Evolutionary conservation across 2,329 filamentous ascomycete genomes (phyloP).

Genomic region (Fusarium xylarioides): DNA sequence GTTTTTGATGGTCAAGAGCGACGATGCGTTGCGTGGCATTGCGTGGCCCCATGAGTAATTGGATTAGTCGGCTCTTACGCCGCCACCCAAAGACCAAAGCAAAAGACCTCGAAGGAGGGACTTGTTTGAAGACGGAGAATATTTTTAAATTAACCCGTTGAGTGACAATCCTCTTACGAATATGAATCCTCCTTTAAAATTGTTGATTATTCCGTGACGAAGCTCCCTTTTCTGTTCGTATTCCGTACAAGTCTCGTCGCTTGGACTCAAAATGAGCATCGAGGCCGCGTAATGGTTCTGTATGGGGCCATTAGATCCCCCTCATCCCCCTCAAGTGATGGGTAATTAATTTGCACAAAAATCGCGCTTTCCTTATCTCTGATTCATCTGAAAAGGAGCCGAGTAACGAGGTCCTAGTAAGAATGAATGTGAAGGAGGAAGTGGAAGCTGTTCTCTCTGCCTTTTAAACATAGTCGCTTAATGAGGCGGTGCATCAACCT

Average conservation of each 20-base stretch:
- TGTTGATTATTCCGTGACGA: background rate
- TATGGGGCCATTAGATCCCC: slow-evolving; percentile 16
- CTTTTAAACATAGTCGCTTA: slow-evolving; percentile 7
- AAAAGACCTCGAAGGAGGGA: background rate
- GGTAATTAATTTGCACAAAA: background rate
- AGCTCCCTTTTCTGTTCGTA: background rate
- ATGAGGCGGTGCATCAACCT: slow-evolving; percentile 23
- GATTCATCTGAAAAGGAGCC: background rate
- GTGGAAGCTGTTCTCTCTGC: background rate
- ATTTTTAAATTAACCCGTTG: background rate
- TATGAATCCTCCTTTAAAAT: background rate
- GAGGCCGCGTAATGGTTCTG: slow-evolving; percentile 27
- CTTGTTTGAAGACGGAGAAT: background rate
- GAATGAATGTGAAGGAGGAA: background rate
- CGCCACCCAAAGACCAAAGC: slow-evolving; percentile 27
- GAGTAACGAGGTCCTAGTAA: background rate
- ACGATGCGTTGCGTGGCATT: slow-evolving; percentile 40
- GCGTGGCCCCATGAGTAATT: slow-evolving; percentile 46
- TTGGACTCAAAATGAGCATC: slow-evolving; percentile 8
- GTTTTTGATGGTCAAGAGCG: slow-evolving; percentile 19
- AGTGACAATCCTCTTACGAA: background rate
- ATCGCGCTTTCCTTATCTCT: background rate
- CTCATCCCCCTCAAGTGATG: slow-evolving; percentile 13
- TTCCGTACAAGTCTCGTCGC: slow-evolving; percentile 11
- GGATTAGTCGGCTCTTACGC: slow-evolving; percentile 37